Base-by-base conservation (phyloP, 768 basidiomycete genomes). In the Pleurotus tuber-regium region DNA sequence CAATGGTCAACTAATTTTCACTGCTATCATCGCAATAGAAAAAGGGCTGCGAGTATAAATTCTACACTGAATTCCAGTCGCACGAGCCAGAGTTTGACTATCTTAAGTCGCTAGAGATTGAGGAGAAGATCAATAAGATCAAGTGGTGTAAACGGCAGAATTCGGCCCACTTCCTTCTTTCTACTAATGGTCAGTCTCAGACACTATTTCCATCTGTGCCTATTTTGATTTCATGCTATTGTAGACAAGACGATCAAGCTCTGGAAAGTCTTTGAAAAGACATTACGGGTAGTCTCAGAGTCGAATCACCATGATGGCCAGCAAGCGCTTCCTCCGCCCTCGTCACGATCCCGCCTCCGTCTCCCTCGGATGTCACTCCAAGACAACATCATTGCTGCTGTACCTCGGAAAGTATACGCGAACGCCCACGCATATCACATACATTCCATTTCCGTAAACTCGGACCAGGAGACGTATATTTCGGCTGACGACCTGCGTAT, bases 61-160 rank as follows among this genome's bases (percentile, higher is more conserved):
- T 99, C 73, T 98, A 98, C 70, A 99, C 97, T 46, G 97, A 99
- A 72, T 97, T 98, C 68, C 97, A 99, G 78, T 95, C 92, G 40
- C 97, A 99, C 69, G 97, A 99, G 69, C 97, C 97, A 50, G 97
- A 99, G 70, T 99, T 99, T 70, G 97, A 99, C 76, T 99, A 99
- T 70, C 86, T 99, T 65, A 99, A 99, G 79, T 97, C 93, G 19
- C 78, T 99, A 60, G 97, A 99, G 80, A 99, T 99, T 71, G 97
- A 99, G 73, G 97, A 99, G 82, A 99, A 99, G 87, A 99, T 99
- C 79, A 99, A 99, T 79, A 92, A 97, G 84, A 99, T 99, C 83
- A 92, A 94, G 69, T 99, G 97, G 97, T 98, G 95, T 79, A 94
- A 87, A 76, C 83, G 97, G 58, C 94, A 97, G 74, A 98, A 98